Conservation (phyloP, 257 asterid genomes). For the Eustoma russellianum region DNA sequence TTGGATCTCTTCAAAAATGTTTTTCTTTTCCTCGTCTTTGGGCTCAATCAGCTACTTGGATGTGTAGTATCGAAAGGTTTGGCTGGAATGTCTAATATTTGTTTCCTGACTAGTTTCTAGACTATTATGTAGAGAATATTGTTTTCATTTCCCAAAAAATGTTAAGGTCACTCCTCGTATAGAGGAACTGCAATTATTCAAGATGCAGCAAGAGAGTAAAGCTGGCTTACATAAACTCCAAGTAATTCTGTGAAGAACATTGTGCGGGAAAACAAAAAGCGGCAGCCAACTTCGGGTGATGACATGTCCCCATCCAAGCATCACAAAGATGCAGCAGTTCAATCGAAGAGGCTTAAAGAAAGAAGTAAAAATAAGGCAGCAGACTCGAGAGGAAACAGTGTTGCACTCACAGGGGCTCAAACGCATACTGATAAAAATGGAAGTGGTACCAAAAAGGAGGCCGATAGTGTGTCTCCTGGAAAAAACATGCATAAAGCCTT, state of each 20-base stretch:
- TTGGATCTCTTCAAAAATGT: no score
- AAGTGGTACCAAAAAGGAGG: constrained; percentile 32
- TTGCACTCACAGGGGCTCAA: constrained; percentile 21
- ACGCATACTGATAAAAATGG: constrained; percentile 22
- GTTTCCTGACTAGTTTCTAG: no score
- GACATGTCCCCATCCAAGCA: constrained; percentile 62
- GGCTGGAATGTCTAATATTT: no score
- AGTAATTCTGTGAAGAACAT: constrained; percentile 35
- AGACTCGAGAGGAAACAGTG: constrained; percentile 28
- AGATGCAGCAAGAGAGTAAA: constrained; percentile 67
- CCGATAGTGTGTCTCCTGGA: constrained; percentile 27
- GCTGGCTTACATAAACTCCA: constrained; percentile 30
- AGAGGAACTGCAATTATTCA: constrained; percentile 73
- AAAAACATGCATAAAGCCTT: no score
- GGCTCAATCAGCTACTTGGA: no score
- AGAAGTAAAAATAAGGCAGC: constrained; percentile 29
- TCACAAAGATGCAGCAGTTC: constrained; percentile 38
- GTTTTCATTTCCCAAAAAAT: no score
- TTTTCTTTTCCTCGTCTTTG: no score
- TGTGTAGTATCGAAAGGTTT: no score
- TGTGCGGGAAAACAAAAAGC: constrained; percentile 72
- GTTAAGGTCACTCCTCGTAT: constrained; percentile 89
- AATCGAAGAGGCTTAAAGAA: constrained; percentile 25
- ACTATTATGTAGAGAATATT: no score
- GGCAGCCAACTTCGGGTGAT: constrained; percentile 31